Evolutionary conservation across 768 basidiomycete species (phyloP).

Genomic region (Dioszegia aurantiaca): DNA sequence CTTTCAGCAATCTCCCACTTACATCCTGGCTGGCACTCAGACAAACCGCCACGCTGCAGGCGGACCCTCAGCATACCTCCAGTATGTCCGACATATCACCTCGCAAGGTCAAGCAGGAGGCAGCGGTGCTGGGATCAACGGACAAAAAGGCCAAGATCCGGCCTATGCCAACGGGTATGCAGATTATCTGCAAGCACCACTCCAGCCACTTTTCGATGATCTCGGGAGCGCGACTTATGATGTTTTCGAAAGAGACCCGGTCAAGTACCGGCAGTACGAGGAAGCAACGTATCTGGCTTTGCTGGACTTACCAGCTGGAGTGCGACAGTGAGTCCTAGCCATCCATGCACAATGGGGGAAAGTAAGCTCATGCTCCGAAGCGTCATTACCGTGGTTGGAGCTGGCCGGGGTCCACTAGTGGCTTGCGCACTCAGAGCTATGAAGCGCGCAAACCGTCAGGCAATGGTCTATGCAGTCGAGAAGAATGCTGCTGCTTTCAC

Average conservation of each 20-base stretch:
- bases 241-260: constrained; percentile 94
- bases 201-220: constrained; percentile 98
- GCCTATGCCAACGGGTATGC: constrained; percentile 60
- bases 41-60: constrained; percentile 70
- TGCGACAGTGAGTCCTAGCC: constrained; percentile 60
- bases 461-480: constrained; percentile 80
- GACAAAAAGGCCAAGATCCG: constrained; percentile 1
- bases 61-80: constrained; percentile 79
- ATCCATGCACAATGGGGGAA: neutral
- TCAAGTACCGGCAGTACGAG: constrained; percentile 94
- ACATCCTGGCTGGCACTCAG: constrained; percentile 73
- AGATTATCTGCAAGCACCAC: constrained; percentile 89
- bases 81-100: constrained; percentile 61
- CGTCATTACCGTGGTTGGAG: constrained; percentile 85
- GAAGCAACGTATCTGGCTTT: constrained; percentile 72
- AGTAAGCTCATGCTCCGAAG: constrained; percentile 54
- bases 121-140: constrained; percentile 1
- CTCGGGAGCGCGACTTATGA: constrained; percentile 93
- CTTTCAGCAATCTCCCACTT: constrained; percentile 73
- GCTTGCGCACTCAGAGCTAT: constrained; percentile 77
- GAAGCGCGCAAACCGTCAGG: constrained; percentile 63
- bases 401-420: constrained; percentile 90
- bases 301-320: constrained; percentile 63
- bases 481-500: constrained; percentile 96
- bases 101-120: constrained; percentile 19